Conservation (phyloP, 176 grass and related monocot genomes). For the Ensete glaucum region DNA sequence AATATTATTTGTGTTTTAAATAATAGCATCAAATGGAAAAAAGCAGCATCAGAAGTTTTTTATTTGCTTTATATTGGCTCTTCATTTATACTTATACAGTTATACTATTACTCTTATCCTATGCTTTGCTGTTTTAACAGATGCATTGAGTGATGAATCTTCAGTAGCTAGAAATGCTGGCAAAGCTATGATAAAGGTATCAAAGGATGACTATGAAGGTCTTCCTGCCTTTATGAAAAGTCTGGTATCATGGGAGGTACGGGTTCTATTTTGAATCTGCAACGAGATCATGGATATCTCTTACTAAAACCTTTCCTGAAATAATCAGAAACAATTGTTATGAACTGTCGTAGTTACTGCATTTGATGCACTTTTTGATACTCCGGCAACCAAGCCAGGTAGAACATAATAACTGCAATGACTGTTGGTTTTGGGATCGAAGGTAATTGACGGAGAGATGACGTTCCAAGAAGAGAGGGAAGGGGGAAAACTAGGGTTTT, state of each 20-base stretch:
- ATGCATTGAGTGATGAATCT: neutral
- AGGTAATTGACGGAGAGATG: neutral
- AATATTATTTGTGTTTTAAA: too few relatives aligned
- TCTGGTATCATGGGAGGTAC: slow-evolving; percentile 80
- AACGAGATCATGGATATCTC: neutral
- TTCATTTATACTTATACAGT: neutral
- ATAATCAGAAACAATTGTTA: neutral
- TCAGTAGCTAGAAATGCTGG: slow-evolving; percentile 19
- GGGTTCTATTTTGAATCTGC: slow-evolving; percentile 13
- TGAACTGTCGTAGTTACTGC: neutral
- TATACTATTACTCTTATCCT: slow-evolving; percentile 10
- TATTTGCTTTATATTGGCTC: neutral
- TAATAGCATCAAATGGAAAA: too few relatives aligned
- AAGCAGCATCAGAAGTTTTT: too few relatives aligned
- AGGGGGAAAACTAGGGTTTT: neutral
- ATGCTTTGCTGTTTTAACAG: slow-evolving; percentile 7
- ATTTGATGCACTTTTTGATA: too few relatives aligned
- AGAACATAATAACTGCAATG: neutral
- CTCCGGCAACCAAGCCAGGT: too few relatives aligned
- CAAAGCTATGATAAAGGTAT: slow-evolving; percentile 35
- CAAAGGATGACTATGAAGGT: slow-evolving; percentile 50
- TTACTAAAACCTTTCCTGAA: neutral
- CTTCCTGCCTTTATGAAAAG: slow-evolving; percentile 71
- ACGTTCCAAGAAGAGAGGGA: neutral
- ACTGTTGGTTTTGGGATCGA: neutral